Conservation (phyloP, 176 grass and related monocot genomes). For the Themeda triandra region DNA sequence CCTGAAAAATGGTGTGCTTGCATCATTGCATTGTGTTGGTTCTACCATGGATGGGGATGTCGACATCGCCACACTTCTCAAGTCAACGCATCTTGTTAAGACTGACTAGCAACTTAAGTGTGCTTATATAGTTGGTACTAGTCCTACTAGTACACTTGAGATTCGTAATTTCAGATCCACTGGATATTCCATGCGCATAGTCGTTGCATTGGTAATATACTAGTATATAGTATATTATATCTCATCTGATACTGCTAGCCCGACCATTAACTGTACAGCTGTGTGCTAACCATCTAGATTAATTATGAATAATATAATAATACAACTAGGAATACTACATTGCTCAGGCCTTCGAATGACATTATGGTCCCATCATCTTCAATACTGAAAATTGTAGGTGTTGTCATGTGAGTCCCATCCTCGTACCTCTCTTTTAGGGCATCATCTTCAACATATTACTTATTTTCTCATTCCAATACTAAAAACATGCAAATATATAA, state of each 20-base stretch:
- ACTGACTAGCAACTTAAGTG: background rate
- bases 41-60: background rate
- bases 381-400: background rate
- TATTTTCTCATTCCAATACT: too few relatives aligned
- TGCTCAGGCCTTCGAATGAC: background rate
- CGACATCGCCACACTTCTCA: background rate
- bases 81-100: background rate
- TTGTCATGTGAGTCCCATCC: background rate
- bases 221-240: too few relatives aligned
- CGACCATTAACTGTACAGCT: background rate
- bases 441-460: too few relatives aligned
- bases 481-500: too few relatives aligned
- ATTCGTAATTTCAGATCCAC: background rate
- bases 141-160: background rate
- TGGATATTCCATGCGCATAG: background rate
- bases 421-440: too few relatives aligned
- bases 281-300: background rate
- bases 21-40: too few relatives aligned
- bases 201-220: background rate
- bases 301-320: background rate
- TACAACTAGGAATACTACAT: background rate
- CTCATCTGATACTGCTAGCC: too few relatives aligned
- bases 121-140: background rate
- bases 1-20: too few relatives aligned
- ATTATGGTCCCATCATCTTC: too few relatives aligned